Percentiles rank a stretch among this genome's conserved stretches.
phyloP scores from a whole-genome alignment of 1,139 yeast species.

The Saccharomyces pastorianus region DNA sequence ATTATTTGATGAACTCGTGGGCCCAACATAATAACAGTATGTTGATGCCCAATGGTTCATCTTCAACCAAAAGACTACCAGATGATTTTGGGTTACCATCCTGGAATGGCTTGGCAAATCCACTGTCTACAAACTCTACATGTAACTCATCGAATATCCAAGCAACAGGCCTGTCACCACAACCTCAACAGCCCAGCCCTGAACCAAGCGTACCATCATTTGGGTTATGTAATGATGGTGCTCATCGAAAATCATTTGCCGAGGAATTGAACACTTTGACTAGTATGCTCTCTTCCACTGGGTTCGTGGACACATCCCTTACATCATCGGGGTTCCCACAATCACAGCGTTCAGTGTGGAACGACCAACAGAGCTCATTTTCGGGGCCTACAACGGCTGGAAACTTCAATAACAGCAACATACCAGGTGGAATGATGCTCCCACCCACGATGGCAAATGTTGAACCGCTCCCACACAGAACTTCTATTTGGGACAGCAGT shows the following conservation, averaged over 20 bases:
- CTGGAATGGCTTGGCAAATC: constrained; percentile 3
- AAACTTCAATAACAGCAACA: not conserved
- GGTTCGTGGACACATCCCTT: constrained; percentile 13
- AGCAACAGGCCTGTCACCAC: not conserved
- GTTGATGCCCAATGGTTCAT: constrained; percentile 2
- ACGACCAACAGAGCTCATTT: constrained; percentile 6
- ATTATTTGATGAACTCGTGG: not conserved
- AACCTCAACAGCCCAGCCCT: not conserved
- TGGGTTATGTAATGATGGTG: constrained; percentile 2
- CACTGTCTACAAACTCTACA: not conserved
- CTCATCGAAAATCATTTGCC: constrained; percentile 12
- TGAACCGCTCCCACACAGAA: constrained; percentile 10
- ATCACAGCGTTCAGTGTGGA: constrained; percentile 16
- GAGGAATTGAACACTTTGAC: constrained; percentile 27
- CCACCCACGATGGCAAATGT: not conserved
- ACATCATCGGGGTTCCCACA: constrained; percentile 2
- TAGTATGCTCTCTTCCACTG: constrained; percentile 21
- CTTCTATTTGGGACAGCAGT: constrained; percentile 24
- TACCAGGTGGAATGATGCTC: not conserved
- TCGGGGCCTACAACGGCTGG: not conserved
- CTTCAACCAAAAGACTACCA: not conserved
- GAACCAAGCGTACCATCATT: not conserved
- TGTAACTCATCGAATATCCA: not conserved
- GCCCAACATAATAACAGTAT: not conserved
- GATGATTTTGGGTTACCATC: constrained; percentile 1